Evolutionary conservation across 306 rosid genomes (phyloP).

Genomic region (Cucumis cinereus): DNA sequence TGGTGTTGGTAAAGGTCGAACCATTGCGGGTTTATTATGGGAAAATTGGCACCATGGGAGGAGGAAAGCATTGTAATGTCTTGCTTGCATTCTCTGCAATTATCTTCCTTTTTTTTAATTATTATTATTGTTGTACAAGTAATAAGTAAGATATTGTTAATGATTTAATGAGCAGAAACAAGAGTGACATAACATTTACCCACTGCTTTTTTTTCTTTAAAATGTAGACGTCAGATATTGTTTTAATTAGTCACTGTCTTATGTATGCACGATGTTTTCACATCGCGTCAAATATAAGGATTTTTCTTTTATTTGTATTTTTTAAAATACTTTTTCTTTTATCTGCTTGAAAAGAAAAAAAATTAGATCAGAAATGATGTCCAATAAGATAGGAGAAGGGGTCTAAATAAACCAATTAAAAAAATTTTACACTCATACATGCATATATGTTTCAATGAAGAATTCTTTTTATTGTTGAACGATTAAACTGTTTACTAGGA

Average conservation of each 20-base stretch:
- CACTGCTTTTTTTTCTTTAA: not conserved
- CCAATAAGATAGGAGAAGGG: not conserved
- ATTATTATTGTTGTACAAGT: not conserved
- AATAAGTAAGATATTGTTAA: not conserved
- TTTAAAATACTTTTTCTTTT: not conserved
- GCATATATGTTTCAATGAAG: not conserved
- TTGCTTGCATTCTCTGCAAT: slow-evolving; percentile 4
- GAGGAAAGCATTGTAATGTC: slow-evolving; percentile 82
- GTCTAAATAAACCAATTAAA: not conserved
- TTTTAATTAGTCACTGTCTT: not conserved
- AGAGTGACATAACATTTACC: not conserved
- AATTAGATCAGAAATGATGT: not conserved
- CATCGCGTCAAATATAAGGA: not conserved
- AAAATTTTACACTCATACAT: no score
- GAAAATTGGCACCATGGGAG: slow-evolving; percentile 87
- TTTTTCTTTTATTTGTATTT: not conserved
- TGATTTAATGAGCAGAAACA: not conserved
- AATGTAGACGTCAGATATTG: not conserved
- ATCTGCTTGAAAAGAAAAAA: not conserved
- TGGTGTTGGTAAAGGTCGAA: slow-evolving; percentile 99
- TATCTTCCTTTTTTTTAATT: not conserved
- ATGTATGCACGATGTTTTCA: not conserved
- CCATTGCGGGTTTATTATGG: slow-evolving; percentile 91
- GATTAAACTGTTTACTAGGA: not conserved
- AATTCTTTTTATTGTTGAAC: not conserved